phyloP scores from a whole-genome alignment of 208 protist genomes.

The Trypanosoma melophagium region DNA sequence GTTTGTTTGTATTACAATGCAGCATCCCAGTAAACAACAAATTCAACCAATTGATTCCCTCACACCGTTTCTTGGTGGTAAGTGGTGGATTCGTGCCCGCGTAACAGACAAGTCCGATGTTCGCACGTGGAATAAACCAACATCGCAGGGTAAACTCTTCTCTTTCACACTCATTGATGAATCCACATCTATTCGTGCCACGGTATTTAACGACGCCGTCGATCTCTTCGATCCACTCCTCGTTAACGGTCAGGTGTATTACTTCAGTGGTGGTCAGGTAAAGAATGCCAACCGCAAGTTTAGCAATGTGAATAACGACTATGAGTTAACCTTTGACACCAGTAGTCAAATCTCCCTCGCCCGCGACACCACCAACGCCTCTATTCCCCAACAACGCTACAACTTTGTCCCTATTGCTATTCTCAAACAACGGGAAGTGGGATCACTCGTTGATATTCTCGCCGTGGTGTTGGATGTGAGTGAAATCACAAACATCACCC shows the following conservation, averaged over 20 bases:
- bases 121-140: slow-evolving; percentile 92
- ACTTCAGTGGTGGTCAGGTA: slow-evolving; percentile 89
- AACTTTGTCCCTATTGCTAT: slow-evolving; percentile 89
- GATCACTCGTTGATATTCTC: slow-evolving; percentile 83
- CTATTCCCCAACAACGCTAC: slow-evolving; percentile 79
- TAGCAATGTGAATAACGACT: slow-evolving; percentile 93
- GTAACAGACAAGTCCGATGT: slow-evolving; percentile 90
- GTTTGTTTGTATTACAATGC: too few relatives aligned
- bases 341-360: slow-evolving; percentile 73
- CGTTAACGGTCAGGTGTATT: slow-evolving; percentile 88
- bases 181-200: slow-evolving; percentile 86
- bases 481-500: slow-evolving; percentile 67
- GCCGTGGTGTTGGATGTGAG: slow-evolving; percentile 77
- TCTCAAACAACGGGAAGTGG: slow-evolving; percentile 87
- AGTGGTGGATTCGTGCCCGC: slow-evolving; percentile 90
- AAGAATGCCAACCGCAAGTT: slow-evolving; percentile 91
- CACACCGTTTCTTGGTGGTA: slow-evolving; percentile 82
- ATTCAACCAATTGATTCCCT: slow-evolving; percentile 92
- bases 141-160: slow-evolving; percentile 89
- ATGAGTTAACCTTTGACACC: slow-evolving; percentile 90
- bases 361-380: slow-evolving; percentile 36
- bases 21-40: slow-evolving; percentile 65
- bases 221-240: slow-evolving; percentile 86
- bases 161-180: slow-evolving; percentile 92
- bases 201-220: slow-evolving; percentile 91